Evolutionary conservation across 371 early-diverging fungal genomes (phyloP).

Genomic region (Apophysomyces trapeziformis): DNA sequence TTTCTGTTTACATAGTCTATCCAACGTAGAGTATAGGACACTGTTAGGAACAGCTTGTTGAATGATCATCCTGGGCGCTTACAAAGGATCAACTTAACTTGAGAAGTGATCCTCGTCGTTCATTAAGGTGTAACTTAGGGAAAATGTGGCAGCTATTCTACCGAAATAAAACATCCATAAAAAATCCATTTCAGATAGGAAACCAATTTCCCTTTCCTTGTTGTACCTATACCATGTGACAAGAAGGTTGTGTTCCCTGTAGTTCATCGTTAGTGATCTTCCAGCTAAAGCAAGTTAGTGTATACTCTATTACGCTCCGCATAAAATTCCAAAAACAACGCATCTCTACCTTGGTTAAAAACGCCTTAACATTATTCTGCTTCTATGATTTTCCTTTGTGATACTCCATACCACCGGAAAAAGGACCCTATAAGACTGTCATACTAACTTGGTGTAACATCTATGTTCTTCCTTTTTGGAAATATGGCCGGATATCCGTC

Average conservation of each 20-base stretch:
- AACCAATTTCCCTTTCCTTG: too few relatives aligned
- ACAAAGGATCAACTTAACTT: neutral
- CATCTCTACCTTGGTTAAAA: neutral
- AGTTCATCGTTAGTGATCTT: neutral
- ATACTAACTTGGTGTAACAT: neutral
- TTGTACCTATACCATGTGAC: too few relatives aligned
- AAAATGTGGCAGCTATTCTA: too few relatives aligned
- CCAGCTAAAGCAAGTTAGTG: too few relatives aligned
- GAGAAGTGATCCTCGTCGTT: neutral
- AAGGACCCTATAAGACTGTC: neutral
- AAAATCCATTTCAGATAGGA: too few relatives aligned
- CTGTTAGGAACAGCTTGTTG: neutral
- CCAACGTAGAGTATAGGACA: neutral
- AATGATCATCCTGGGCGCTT: neutral
- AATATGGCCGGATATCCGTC: neutral
- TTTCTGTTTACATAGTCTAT: neutral
- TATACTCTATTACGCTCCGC: too few relatives aligned
- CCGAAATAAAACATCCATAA: too few relatives aligned
- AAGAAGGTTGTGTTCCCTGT: neutral
- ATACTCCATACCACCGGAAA: conserved; percentile 9
- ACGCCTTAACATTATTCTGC: neutral
- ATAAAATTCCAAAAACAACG: too few relatives aligned
- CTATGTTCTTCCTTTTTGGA: neutral
- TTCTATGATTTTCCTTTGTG: neutral
- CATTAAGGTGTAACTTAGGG: too few relatives aligned